These are phyloP conservation scores for Histomonas meleagridis DNA, from an alignment of 208 protist species.

Conservation along the genomic window DNA sequence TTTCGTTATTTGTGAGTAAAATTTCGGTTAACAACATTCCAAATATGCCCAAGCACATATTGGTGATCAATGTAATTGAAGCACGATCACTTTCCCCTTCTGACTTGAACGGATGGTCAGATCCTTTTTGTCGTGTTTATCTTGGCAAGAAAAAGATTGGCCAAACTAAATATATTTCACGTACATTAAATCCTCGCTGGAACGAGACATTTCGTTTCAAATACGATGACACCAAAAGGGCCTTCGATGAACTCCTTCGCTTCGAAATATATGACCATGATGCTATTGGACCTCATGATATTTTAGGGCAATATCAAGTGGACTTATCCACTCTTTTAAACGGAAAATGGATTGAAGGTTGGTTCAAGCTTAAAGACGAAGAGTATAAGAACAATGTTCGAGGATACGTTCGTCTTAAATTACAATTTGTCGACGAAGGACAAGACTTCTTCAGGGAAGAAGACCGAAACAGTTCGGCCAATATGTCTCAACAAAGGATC, in stretches of 20 bases:
- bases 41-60: too few relatives aligned
- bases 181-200: constrained; percentile 39
- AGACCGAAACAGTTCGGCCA: constrained; percentile 10
- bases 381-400: neutral
- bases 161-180: constrained; percentile 33
- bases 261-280: neutral
- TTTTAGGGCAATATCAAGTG: neutral
- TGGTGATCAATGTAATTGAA: neutral
- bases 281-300: neutral
- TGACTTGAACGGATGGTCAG: constrained; percentile 6
- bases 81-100: neutral
- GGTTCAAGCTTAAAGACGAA: neutral
- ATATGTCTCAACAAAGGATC: too few relatives aligned
- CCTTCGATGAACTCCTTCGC: neutral
- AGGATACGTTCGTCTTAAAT: neutral
- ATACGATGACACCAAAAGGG: neutral
- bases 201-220: constrained; percentile 35
- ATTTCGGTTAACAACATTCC: too few relatives aligned
- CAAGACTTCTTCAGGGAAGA: neutral
- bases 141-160: neutral
- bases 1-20: too few relatives aligned
- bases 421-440: neutral
- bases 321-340: neutral
- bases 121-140: neutral
- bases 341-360: neutral